Conservation (phyloP, 2,329 filamentous ascomycete genomes). For the Aspergillus sojae region DNA sequence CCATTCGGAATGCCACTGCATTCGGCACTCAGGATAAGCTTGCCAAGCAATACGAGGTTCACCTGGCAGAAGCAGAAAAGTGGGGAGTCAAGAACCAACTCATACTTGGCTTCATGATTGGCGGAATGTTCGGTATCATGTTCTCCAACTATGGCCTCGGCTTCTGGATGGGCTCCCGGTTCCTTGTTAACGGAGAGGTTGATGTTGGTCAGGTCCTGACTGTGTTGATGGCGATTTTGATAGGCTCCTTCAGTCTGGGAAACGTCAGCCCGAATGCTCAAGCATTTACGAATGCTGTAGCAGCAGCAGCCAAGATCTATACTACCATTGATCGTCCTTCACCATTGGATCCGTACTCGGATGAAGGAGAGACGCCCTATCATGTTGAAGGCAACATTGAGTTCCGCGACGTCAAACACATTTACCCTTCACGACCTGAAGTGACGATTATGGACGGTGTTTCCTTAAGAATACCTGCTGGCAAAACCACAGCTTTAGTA, state of each 20-base stretch:
- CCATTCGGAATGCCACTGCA: conserved; percentile 86
- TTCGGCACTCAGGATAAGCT: conserved; percentile 93
- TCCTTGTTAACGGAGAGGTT: conserved; percentile 67
- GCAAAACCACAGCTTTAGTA: conserved; percentile 90
- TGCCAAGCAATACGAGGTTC: conserved; percentile 79
- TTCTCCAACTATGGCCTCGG: conserved; percentile 86
- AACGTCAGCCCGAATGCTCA: conserved; percentile 84
- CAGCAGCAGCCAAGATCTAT: conserved; percentile 89
- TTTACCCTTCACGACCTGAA: conserved; percentile 91
- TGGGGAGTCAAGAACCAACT: conserved; percentile 77
- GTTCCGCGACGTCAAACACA: conserved; percentile 81
- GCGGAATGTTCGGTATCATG: conserved; percentile 78
- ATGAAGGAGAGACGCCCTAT: conserved; percentile 72
- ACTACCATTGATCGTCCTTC: conserved; percentile 88
- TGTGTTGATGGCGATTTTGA: conserved; percentile 87
- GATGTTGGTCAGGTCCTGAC: conserved; percentile 74
- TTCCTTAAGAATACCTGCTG: conserved; percentile 76
- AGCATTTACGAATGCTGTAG: conserved; percentile 80
- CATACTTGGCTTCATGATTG: conserved; percentile 75
- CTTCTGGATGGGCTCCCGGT: conserved; percentile 85
- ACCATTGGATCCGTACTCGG: conserved; percentile 75
- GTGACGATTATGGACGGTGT: conserved; percentile 87
- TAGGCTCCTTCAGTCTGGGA: conserved; percentile 87
- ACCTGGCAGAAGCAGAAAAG: conserved; percentile 71
- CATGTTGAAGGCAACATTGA: conserved; percentile 76